Conservation (phyloP, 2,329 filamentous ascomycete genomes). For the Biscogniauxia sp. region DNA sequence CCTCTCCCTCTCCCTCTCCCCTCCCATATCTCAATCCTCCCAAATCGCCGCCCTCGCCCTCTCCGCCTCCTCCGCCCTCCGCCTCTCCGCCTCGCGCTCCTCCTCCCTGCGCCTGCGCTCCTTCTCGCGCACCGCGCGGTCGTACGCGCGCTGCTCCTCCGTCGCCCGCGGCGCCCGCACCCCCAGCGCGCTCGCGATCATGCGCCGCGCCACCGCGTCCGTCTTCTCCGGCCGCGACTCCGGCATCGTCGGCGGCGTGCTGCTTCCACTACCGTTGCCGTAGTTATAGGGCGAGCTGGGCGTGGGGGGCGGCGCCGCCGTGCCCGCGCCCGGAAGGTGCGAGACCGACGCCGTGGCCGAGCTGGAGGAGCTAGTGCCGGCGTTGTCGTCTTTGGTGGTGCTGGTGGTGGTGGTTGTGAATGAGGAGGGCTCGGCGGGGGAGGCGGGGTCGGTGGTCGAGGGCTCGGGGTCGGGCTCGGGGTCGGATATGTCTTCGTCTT, state of each 20-base stretch:
- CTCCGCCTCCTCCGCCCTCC: conserved; percentile 63
- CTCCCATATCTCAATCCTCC: conserved; percentile 70
- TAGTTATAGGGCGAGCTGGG: conserved; percentile 54
- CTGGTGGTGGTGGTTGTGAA: conserved; percentile 19
- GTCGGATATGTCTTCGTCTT: conserved; percentile 61
- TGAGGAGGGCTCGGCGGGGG: conserved; percentile 20
- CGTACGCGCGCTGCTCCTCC: conserved; percentile 85
- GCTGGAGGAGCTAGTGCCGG: conserved; percentile 22
- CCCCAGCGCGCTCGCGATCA: conserved; percentile 88
- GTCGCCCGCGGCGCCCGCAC: conserved; percentile 77
- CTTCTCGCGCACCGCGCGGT: conserved; percentile 77
- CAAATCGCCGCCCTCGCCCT: conserved; percentile 81
- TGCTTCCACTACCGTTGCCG: conserved; percentile 6
- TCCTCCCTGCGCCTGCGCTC: conserved; percentile 75
- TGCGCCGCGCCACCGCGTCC: conserved; percentile 80
- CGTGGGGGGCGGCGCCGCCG: conserved; percentile 63
- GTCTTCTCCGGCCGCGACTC: conserved; percentile 72
- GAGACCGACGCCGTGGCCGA: no score
- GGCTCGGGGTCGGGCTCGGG: conserved; percentile 34
- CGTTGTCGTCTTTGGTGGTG: conserved; percentile 17
- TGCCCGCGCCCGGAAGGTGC: conserved; percentile 19
- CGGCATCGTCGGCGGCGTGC: background rate
- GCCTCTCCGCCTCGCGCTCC: conserved; percentile 64
- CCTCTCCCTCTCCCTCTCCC: conserved; percentile 66
- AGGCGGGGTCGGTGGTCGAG: conserved; percentile 26